phyloP scores from a whole-genome alignment of 352 stramenopile species.

The Phytophthora agathidicida region DNA sequence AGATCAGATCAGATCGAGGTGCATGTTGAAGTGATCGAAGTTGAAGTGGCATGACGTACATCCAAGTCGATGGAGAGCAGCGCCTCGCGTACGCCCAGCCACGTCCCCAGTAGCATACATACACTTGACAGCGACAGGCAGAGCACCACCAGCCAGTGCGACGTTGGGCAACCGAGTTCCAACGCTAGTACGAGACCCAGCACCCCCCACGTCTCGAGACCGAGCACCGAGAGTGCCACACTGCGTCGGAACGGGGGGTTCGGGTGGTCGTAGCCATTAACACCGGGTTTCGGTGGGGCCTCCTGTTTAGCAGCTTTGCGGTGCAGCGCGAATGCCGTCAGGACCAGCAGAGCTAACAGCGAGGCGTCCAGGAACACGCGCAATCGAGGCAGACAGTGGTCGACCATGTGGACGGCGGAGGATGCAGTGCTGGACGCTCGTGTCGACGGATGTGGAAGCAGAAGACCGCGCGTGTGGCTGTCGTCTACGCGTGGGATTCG shows the following conservation, averaged over 20 bases:
- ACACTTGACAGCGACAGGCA: conserved; percentile 13
- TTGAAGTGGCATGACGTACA: conserved; percentile 26
- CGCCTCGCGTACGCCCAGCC: conserved; percentile 16
- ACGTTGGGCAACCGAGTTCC: background rate
- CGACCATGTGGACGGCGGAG: conserved; percentile 15
- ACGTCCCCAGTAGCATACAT: conserved; percentile 12
- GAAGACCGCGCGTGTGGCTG: background rate
- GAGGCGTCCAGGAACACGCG: conserved; percentile 27
- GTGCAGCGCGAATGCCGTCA: conserved; percentile 13
- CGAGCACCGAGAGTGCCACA: background rate
- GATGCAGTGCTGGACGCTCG: background rate
- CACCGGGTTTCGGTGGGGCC: background rate
- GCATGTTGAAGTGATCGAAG: conserved; percentile 24
- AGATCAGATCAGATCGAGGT: background rate
- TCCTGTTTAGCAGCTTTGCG: background rate
- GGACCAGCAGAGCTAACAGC: conserved; percentile 16
- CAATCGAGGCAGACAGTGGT: conserved; percentile 16
- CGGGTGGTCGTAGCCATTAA: conserved; percentile 12
- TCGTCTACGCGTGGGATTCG: background rate
- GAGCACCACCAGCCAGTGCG: conserved; percentile 25
- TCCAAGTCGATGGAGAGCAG: conserved; percentile 21
- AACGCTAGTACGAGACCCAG: conserved; percentile 20
- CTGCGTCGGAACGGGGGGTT: conserved; percentile 10
- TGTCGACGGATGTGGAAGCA: background rate
- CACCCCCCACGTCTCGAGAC: conserved; percentile 11